A percentile compares a stretch with the other conserved stretches of the same genome.
These are phyloP conservation scores for Boletus subcaerulescens DNA, from an alignment of 768 basidiomycete species.

Conservation along the genomic window DNA sequence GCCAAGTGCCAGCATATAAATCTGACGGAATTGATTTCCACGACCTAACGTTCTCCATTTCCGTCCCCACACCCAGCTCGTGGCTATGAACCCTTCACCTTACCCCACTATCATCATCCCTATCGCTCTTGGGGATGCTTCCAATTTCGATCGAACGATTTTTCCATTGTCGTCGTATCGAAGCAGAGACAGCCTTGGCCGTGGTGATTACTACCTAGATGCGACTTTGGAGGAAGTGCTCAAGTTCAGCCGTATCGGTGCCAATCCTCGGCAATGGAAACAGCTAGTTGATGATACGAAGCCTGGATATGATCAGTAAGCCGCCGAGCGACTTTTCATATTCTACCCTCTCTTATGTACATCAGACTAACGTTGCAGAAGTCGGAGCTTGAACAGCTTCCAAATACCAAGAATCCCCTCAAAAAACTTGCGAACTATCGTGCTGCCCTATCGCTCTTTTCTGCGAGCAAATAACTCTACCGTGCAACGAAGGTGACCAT, in stretches of 20 bases:
- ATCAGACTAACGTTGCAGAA: neutral
- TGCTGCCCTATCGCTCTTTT: neutral
- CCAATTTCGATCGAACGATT: neutral
- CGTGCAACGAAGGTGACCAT: neutral
- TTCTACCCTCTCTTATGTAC: neutral
- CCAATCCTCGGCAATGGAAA: neutral
- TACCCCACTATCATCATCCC: constrained; percentile 1
- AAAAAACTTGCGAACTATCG: constrained; percentile 4
- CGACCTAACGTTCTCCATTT: neutral
- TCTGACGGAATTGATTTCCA: neutral
- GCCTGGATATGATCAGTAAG: constrained; percentile 1
- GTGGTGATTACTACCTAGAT: constrained; percentile 5
- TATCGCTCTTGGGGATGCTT: constrained; percentile 1
- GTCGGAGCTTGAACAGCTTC: neutral
- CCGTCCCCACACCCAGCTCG: neutral
- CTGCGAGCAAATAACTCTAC: constrained; percentile 4
- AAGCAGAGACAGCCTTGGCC: neutral
- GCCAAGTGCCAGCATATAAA: neutral
- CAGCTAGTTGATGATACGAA: neutral
- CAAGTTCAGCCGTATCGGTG: neutral
- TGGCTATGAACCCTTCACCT: neutral
- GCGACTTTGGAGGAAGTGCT: neutral
- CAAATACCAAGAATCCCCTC: constrained; percentile 2
- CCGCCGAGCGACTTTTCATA: neutral
- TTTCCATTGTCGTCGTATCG: constrained; percentile 5